Evolutionary conservation across 1,284 basidiomycete genomes (phyloP).

Genomic region (Moesziomyces globuligerus): DNA sequence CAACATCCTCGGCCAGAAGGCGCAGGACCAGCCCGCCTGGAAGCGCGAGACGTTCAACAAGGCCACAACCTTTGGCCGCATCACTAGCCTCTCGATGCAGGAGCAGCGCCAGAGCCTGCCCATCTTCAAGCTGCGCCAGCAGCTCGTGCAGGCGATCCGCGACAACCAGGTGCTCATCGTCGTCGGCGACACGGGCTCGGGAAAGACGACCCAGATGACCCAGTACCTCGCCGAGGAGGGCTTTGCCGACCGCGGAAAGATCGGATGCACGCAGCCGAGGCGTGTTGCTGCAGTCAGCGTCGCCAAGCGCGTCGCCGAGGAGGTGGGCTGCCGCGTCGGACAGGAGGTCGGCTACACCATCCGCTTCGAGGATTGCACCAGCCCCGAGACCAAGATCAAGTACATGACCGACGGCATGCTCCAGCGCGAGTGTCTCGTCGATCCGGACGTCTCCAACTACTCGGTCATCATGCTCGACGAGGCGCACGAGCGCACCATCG

Average conservation of each 20-base stretch:
- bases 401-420: constrained; percentile 99
- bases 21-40: constrained; percentile 87
- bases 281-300: constrained; percentile 99
- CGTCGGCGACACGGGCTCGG: constrained; percentile 92
- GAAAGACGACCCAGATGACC: constrained; percentile 89
- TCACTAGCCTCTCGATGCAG: constrained; percentile 88
- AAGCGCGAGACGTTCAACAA: constrained; percentile 94
- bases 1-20: constrained; percentile 81
- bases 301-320: constrained; percentile 96
- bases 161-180: constrained; percentile 96
- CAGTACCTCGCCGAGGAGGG: constrained; percentile 91
- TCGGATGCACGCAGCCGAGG: constrained; percentile 97
- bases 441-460: constrained; percentile 90
- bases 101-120: constrained; percentile 91
- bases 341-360: constrained; percentile 98
- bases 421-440: constrained; percentile 93
- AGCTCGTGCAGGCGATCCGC: constrained; percentile 87
- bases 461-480: constrained; percentile 98
- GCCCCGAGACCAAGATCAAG: constrained; percentile 97
- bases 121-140: constrained; percentile 94
- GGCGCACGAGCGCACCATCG: constrained; percentile 96
- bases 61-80: constrained; percentile 93
- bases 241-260: constrained; percentile 84
- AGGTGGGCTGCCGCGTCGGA: constrained; percentile 94
- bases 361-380: constrained; percentile 98